Percentiles rank a stretch among this genome's conserved stretches.
Conservation (phyloP, 768 basidiomycete genomes). For the Rhodotorula diobovata region DNA sequence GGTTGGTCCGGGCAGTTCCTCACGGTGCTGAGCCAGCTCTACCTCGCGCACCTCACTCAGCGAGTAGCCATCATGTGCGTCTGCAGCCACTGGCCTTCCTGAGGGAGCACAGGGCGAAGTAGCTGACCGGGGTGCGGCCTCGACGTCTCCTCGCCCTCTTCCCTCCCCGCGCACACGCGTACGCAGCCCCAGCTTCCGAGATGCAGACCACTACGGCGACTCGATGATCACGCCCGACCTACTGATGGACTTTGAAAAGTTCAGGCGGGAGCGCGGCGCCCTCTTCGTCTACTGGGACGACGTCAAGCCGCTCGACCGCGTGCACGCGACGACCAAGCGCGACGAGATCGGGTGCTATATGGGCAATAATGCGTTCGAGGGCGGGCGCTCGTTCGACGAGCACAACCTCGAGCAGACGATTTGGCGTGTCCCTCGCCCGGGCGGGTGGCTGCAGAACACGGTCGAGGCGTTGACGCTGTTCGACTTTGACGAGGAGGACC, state of each 20-base stretch:
- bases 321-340: conserved; percentile 11
- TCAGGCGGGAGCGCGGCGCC: conserved; percentile 11
- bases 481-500: conserved; percentile 19
- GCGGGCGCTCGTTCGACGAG: conserved; percentile 30
- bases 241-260: conserved; percentile 35
- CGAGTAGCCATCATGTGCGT: conserved; percentile 29
- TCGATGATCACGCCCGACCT: conserved; percentile 26
- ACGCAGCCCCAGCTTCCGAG: conserved; percentile 23
- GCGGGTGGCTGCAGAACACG: conserved; percentile 3
- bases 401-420: conserved; percentile 33
- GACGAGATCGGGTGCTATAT: conserved; percentile 30
- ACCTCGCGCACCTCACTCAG: conserved; percentile 29
- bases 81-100: background rate
- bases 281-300: conserved; percentile 34
- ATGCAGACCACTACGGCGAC: conserved; percentile 32
- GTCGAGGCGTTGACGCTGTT: conserved; percentile 18
- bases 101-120: too few species aligned
- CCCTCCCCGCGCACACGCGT: background rate
- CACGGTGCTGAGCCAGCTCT: conserved; percentile 18
- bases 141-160: too few species aligned
- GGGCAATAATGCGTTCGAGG: conserved; percentile 29
- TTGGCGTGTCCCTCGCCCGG: conserved; percentile 15
- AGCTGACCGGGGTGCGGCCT: too few species aligned
- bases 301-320: conserved; percentile 32
- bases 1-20: conserved; percentile 24